Evolutionary conservation across 1,284 basidiomycete genomes (phyloP).

Genomic region (Marasmius oreades): DNA sequence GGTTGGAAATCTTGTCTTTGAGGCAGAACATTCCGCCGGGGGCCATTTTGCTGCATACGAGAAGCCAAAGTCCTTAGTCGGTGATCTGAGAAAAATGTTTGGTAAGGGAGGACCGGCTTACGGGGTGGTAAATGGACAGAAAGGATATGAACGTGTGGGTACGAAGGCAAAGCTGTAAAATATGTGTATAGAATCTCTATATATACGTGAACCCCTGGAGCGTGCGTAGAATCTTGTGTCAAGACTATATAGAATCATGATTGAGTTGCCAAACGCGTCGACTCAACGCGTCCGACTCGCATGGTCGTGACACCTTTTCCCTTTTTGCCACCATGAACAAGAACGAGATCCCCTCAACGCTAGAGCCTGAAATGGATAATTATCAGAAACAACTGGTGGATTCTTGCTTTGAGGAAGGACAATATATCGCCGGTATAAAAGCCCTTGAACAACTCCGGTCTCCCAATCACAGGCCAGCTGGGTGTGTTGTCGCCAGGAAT

Average conservation of each 20-base stretch:
- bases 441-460: slow-evolving; percentile 58
- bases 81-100: slow-evolving; percentile 20
- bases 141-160: slow-evolving; percentile 9
- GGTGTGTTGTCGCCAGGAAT: slow-evolving; percentile 35
- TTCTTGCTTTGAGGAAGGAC: slow-evolving; percentile 68
- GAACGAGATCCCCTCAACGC: neutral
- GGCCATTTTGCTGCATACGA: slow-evolving; percentile 24
- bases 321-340: neutral
- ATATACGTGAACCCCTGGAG: too few relatives aligned
- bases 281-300: too few relatives aligned
- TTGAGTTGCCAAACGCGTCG: too few relatives aligned
- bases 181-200: neutral
- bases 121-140: slow-evolving; percentile 16
- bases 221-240: too few relatives aligned
- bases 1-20: slow-evolving; percentile 16
- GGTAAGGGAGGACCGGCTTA: slow-evolving; percentile 18
- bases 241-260: too few relatives aligned
- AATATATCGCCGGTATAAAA: slow-evolving; percentile 61
- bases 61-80: slow-evolving; percentile 15
- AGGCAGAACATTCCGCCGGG: slow-evolving; percentile 15
- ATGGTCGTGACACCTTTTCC: too few relatives aligned
- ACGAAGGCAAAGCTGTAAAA: neutral
- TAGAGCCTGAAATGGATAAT: slow-evolving; percentile 42
- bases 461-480: slow-evolving; percentile 45
- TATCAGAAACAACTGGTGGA: slow-evolving; percentile 61